Evolutionary conservation across 108 stramenopile species (phyloP).

Genomic region (Mayamaea pseudoterrestris): DNA sequence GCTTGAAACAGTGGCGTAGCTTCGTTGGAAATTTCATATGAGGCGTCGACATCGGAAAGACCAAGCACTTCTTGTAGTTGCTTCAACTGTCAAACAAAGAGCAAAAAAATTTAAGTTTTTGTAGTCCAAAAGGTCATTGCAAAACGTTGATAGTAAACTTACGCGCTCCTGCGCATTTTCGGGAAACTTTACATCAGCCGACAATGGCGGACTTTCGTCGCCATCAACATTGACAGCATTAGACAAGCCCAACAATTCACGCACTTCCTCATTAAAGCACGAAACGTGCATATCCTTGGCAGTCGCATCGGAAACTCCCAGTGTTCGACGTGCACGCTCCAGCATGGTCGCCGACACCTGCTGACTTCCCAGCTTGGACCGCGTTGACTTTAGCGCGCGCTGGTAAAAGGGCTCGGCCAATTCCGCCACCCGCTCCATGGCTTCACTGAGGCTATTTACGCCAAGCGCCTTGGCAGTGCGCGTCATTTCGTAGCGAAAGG

Average conservation of each 20-base stretch:
- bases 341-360: slow-evolving; percentile 61
- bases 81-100: slow-evolving; percentile 32
- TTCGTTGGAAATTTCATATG: slow-evolving; percentile 47
- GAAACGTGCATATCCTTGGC: slow-evolving; percentile 62
- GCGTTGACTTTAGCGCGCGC: slow-evolving; percentile 53
- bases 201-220: too few relatives aligned
- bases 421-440: slow-evolving; percentile 38
- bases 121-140: neutral
- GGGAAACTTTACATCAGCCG: slow-evolving; percentile 41
- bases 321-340: slow-evolving; percentile 44
- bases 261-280: slow-evolving; percentile 57
- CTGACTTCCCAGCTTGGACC: slow-evolving; percentile 56
- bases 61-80: slow-evolving; percentile 57
- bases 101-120: neutral
- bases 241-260: slow-evolving; percentile 36
- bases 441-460: slow-evolving; percentile 16
- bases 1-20: slow-evolving; percentile 51
- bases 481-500: slow-evolving; percentile 70
- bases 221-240: slow-evolving; percentile 10
- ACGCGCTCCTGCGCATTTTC: slow-evolving; percentile 51
- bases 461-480: slow-evolving; percentile 59
- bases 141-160: slow-evolving; percentile 11
- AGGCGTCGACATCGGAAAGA: slow-evolving; percentile 43
- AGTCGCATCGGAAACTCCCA: slow-evolving; percentile 58
- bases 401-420: slow-evolving; percentile 75